Evolutionary conservation across 2,329 filamentous ascomycete genomes (phyloP).

Genomic region (Eurotiales sp.): DNA sequence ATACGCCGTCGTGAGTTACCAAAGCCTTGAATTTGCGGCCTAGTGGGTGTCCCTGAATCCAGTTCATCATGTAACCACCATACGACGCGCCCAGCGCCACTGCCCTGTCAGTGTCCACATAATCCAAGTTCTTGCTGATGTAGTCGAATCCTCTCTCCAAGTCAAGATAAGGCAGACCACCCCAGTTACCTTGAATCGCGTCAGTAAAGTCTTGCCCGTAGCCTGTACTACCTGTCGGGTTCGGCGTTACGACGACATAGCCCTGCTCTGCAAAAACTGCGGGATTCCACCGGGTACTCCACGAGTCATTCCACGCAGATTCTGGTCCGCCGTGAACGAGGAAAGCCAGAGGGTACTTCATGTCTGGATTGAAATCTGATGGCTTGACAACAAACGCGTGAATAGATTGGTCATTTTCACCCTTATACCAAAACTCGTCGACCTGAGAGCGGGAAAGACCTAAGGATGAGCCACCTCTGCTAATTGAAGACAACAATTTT

Average conservation of each 20-base stretch:
- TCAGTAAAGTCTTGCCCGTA: conserved; percentile 56
- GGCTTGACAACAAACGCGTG: conserved; percentile 48
- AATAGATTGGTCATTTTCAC: conserved; percentile 41
- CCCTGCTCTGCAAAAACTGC: conserved; percentile 59
- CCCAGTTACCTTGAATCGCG: conserved; percentile 51
- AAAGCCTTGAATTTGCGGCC: conserved; percentile 56
- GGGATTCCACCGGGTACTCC: conserved; percentile 54
- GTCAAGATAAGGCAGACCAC: conserved; percentile 53
- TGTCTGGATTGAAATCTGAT: conserved; percentile 40
- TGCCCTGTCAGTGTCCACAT: conserved; percentile 52
- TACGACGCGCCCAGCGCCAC: conserved; percentile 53
- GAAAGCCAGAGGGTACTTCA: conserved; percentile 54
- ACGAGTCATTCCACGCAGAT: conserved; percentile 51
- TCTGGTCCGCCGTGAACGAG: conserved; percentile 54
- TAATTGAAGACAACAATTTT: conserved; percentile 36
- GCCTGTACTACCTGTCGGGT: conserved; percentile 56
- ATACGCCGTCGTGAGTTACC: conserved; percentile 52
- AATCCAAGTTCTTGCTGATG: conserved; percentile 48
- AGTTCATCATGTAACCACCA: conserved; percentile 61
- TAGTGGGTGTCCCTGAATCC: conserved; percentile 54
- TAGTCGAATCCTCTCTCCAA: conserved; percentile 52
- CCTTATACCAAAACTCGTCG: conserved; percentile 44
- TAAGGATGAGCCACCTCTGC: conserved; percentile 34
- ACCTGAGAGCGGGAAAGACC: conserved; percentile 41
- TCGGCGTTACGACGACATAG: conserved; percentile 58